Base-by-base conservation (phyloP, 345 rosid genomes). In the Rhodomyrtus tomentosa region DNA sequence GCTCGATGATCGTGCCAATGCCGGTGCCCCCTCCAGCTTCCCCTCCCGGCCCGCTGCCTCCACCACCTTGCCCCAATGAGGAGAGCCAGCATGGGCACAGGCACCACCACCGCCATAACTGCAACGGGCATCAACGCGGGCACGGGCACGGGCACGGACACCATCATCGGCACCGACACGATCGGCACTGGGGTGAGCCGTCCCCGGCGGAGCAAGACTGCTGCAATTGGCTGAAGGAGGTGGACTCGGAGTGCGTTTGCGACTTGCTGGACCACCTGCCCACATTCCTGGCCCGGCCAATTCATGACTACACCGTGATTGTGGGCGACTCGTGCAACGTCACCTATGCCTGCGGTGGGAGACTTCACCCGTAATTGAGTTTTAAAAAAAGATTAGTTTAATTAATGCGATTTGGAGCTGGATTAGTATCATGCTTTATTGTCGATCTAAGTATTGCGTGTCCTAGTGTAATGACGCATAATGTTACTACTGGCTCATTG, bases 241-340 rank as follows among this genome's bases (percentile, higher is more conserved):
- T 97, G 81, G 97, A 95, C n/a, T 32, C 79, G 11, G 94, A 93
- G 86, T 97, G 99, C 54, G 95, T 93, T 22, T 97, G 99, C 45
- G 95, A 93, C 59, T 54, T 95, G 87, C 88, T 95, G 84, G 93
- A 92, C 87, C 95, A 51, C 86, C 88, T 97, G 90, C 99, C 98
- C 1, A 27, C 90, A 45, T 92, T 95, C 86, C 93, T 97, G 59
- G 87, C 96, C 1, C 92, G 85, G 89, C 98, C 98, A 12, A 49
- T 48, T 24, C 99, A 95, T 86, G 82, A 85, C 50, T 95, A 91
- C 88, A 90, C 92, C 12, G 89, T 95, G 20, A 54, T 82, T 29
- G 92, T 95, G 18, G 89, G 87, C 83, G 93, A 89, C 10, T 29
- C 90, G 2, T 97, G 99, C 91, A 88, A 52, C 27, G 87, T 95